Percentiles rank a stretch among this genome's conserved stretches.
These are phyloP conservation scores for Kluyveromyces sp. DNA, from an alignment of 1,139 yeast genomes.

Conservation along the genomic window DNA sequence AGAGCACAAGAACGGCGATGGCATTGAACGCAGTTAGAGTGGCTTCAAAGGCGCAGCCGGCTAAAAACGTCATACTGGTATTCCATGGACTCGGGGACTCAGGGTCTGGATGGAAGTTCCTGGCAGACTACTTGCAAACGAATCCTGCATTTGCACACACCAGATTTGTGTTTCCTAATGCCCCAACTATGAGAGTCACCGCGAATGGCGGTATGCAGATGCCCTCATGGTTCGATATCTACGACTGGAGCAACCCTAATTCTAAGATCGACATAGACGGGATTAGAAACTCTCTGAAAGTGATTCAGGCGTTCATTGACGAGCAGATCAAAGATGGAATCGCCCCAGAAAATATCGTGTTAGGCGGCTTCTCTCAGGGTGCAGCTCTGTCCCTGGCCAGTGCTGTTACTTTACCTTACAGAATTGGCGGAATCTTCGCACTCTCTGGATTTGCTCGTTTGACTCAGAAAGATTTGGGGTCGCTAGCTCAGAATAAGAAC, in stretches of 20 bases:
- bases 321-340: constrained; percentile 62
- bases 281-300: constrained; percentile 48
- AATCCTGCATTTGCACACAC: constrained; percentile 48
- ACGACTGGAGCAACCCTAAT: constrained; percentile 44
- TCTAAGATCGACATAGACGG: constrained; percentile 58
- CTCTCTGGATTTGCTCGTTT: constrained; percentile 75
- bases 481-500: constrained; percentile 37
- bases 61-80: constrained; percentile 67
- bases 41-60: constrained; percentile 33
- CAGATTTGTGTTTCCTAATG: constrained; percentile 81
- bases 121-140: constrained; percentile 46
- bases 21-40: constrained; percentile 35
- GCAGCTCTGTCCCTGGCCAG: constrained; percentile 70
- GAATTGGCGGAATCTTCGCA: constrained; percentile 72
- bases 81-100: constrained; percentile 90
- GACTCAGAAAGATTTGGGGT: constrained; percentile 34
- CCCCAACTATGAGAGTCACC: constrained; percentile 67
- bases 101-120: constrained; percentile 84
- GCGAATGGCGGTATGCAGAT: constrained; percentile 58
- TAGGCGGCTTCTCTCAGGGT: constrained; percentile 96
- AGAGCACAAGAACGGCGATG: constrained; percentile 12
- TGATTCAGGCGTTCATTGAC: constrained; percentile 47
- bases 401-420: constrained; percentile 42
- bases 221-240: constrained; percentile 89
- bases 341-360: constrained; percentile 60